Base-by-base conservation (phyloP, 2,329 filamentous ascomycete species). In the Ophiobolus disseminans region DNA sequence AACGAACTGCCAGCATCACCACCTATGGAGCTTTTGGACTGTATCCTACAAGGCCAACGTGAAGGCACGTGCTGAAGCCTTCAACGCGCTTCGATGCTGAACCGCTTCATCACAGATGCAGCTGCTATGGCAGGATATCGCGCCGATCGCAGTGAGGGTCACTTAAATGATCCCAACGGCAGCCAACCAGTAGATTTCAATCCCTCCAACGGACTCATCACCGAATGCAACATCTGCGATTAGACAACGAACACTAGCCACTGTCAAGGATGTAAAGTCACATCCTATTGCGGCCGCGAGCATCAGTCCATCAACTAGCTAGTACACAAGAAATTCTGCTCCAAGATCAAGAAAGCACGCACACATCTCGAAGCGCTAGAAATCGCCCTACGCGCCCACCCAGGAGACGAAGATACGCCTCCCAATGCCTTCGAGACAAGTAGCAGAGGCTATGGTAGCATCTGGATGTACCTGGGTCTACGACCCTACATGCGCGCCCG, bases 221-320 rank as follows among this genome's bases (percentile, higher is more conserved):
- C 23, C 6, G 45, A 35, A 35, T 48, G 45, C 17, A 11, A 31
- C 10, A 13, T 48, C 20, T 48, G 45, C 21, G 8, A n/a, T 14
- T 3, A 20, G 16, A 32, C 14, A 16, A 19, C 5, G 9, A 32
- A 41, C 11, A 70, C 77, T 22, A 60, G 64, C 4, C 70, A 63
- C 41, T 82, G 80, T 53, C 50, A 63, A 3, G 72, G 62, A 4
- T 83, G 80, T 64, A 72, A 67, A 32, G 73, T 70, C 1, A 66
- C 76, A 41, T 62, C 63, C 30, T 82, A 82, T 65, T 82, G 80
- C 63, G 60, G 71, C 39, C 59, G 61, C 11, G 72, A 76, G 1
- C 78, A 82, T 59, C 78, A 82, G 62, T 41, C 44, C 0, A 14
- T 26, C 20, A 21, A 38, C 10, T 6, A 21, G 25, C 3, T 21